phyloP scores from a whole-genome alignment of 1,284 basidiomycete species.

The Cerioporus squamosus region DNA sequence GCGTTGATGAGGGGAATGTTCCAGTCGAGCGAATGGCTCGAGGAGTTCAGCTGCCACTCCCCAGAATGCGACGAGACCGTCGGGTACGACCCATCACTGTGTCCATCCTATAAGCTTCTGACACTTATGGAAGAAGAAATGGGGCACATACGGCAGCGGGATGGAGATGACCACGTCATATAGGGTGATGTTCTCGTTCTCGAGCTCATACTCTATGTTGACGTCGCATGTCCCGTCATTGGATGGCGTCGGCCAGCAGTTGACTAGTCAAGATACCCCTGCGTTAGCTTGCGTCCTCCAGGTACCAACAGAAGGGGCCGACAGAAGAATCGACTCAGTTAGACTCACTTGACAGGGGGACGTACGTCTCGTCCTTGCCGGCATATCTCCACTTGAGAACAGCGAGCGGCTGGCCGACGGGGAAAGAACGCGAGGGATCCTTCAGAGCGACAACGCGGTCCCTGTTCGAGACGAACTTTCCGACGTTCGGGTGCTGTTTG shows the following conservation, averaged over 20 bases:
- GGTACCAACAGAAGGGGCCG: neutral
- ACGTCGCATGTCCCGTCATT: conserved; percentile 92
- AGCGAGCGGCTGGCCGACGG: conserved; percentile 84
- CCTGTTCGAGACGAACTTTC: conserved; percentile 77
- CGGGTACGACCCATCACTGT: conserved; percentile 81
- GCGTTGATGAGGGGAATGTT: conserved; percentile 66
- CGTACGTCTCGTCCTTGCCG: conserved; percentile 89
- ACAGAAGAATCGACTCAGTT: neutral
- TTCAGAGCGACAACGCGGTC: conserved; percentile 84
- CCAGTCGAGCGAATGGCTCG: conserved; percentile 86
- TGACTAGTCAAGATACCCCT: conserved; percentile 58
- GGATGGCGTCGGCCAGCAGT: conserved; percentile 94
- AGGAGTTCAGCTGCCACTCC: conserved; percentile 82
- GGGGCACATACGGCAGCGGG: conserved; percentile 79
- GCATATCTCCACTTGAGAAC: conserved; percentile 94
- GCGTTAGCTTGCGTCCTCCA: too few species aligned
- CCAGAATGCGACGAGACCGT: conserved; percentile 81
- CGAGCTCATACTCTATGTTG: conserved; percentile 96
- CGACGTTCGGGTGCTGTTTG: conserved; percentile 96
- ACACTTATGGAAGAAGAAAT: neutral
- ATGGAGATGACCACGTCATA: conserved; percentile 90
- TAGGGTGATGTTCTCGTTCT: conserved; percentile 80
- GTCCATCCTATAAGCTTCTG: conserved; percentile 8
- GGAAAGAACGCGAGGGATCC: conserved; percentile 84
- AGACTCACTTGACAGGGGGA: conserved; percentile 86